Percentiles rank a stretch among this genome's conserved stretches.
Conservation (phyloP, 208 protist species). For the Angomonas deanei region DNA sequence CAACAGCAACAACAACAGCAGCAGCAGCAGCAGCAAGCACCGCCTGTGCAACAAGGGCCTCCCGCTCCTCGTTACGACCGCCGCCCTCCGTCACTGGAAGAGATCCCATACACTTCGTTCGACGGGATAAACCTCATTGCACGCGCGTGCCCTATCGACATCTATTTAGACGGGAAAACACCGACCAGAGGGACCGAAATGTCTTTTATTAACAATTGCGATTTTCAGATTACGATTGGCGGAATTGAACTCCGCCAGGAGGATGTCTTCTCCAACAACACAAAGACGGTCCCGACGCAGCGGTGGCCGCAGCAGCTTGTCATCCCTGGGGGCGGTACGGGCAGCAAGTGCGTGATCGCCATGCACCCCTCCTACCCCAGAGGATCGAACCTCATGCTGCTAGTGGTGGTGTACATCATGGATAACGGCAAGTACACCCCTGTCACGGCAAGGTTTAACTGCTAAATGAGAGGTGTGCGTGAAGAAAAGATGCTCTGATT, state of each 20-base stretch:
- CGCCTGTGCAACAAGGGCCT: constrained; percentile 17
- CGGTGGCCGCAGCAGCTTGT: constrained; percentile 78
- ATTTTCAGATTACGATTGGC: constrained; percentile 60
- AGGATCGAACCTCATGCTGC: constrained; percentile 60
- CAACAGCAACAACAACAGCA: constrained; percentile 25
- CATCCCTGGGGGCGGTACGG: constrained; percentile 45
- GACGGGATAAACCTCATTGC: constrained; percentile 52
- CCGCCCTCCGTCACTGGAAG: constrained; percentile 58
- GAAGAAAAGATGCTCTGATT: not conserved
- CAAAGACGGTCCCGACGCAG: constrained; percentile 70
- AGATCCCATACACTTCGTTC: constrained; percentile 66
- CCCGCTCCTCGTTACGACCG: constrained; percentile 67
- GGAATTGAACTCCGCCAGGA: constrained; percentile 84
- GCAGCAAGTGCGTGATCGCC: constrained; percentile 61
- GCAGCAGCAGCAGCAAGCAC: constrained; percentile 22
- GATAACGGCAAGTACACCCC: constrained; percentile 52
- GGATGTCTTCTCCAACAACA: constrained; percentile 76
- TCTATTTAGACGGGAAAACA: constrained; percentile 78
- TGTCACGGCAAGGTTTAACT: constrained; percentile 53
- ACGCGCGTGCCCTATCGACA: constrained; percentile 76
- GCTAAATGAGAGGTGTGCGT: not conserved
- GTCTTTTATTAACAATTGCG: constrained; percentile 75
- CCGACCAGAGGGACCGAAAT: constrained; percentile 82
- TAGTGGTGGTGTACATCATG: constrained; percentile 74
- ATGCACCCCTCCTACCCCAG: constrained; percentile 78